phyloP scores from a whole-genome alignment of 345 rosid genomes.

The Melaleuca alternifolia region DNA sequence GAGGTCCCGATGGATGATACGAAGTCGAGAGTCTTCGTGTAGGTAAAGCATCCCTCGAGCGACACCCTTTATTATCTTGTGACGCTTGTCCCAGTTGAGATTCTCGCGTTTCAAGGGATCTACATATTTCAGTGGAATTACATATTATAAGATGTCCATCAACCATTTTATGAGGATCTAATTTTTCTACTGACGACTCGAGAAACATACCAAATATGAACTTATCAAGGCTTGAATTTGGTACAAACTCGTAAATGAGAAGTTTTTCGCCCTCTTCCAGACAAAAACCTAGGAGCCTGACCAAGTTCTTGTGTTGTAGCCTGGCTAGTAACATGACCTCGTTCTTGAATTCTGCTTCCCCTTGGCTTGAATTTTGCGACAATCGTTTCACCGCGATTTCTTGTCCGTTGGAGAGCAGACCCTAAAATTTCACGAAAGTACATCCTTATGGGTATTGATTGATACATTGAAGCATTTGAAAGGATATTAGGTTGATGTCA shows the following conservation, averaged over 20 bases:
- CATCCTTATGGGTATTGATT: too few relatives aligned
- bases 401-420: conserved; percentile 12
- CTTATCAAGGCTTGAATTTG: conserved; percentile 30
- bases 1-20: conserved; percentile 29
- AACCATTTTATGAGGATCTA: neutral
- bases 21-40: conserved; percentile 45
- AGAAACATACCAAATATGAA: conserved; percentile 24
- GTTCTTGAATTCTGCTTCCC: too few relatives aligned
- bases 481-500: neutral
- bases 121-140: neutral
- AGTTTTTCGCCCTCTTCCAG: conserved; percentile 24
- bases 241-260: conserved; percentile 37
- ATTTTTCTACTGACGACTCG: neutral
- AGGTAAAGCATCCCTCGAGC: conserved; percentile 40
- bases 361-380: too few relatives aligned
- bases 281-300: too few relatives aligned
- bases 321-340: too few relatives aligned
- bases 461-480: neutral
- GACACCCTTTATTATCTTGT: conserved; percentile 14
- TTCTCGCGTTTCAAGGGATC: neutral
- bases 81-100: neutral
- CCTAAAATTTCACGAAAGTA: neutral
- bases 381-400: too few relatives aligned
- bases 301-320: too few relatives aligned
- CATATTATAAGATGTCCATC: neutral